phyloP scores from a whole-genome alignment of 257 asterid genomes.

The Dorcoceras hygrometricum region DNA sequence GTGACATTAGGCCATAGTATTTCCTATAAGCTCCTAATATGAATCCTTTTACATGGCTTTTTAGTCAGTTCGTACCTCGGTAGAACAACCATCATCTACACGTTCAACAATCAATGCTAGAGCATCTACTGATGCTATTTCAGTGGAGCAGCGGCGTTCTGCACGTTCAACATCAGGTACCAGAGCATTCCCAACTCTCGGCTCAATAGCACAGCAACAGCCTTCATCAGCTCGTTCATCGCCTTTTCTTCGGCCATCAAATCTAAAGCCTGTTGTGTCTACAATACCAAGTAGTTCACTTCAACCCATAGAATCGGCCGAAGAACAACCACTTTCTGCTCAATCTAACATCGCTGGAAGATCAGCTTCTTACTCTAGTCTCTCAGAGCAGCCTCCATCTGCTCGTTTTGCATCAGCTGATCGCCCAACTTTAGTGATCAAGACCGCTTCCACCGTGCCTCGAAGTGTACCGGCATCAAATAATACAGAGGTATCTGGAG shows the following conservation, averaged over 20 bases:
- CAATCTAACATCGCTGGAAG: slow-evolving; percentile 34
- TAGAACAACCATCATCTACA: slow-evolving; percentile 32
- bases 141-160: slow-evolving; percentile 42
- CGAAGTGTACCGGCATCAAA: slow-evolving; percentile 46
- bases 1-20: too few relatives aligned
- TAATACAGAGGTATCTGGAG: slow-evolving; percentile 41
- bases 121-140: slow-evolving; percentile 32
- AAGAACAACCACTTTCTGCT: slow-evolving; percentile 54
- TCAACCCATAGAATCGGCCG: slow-evolving; percentile 27
- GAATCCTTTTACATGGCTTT: slow-evolving; percentile 28
- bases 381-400: slow-evolving; percentile 61
- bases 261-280: background rate
- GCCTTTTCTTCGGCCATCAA: slow-evolving; percentile 16
- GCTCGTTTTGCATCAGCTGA: slow-evolving; percentile 47
- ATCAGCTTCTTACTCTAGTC: slow-evolving; percentile 33
- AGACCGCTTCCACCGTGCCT: slow-evolving; percentile 51
- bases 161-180: too few relatives aligned
- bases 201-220: too few relatives aligned
- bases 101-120: slow-evolving; percentile 38
- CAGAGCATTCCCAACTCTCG: too few relatives aligned
- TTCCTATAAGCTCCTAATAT: too few relatives aligned
- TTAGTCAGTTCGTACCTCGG: slow-evolving; percentile 66
- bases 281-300: slow-evolving; percentile 21
- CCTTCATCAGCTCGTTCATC: slow-evolving; percentile 42
- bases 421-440: slow-evolving; percentile 48